Evolutionary conservation across 164 flowering plant genomes (phyloP), one percentile per base, ranked within the genome.

Genomic region (Euptelea pleiosperma): DNA sequence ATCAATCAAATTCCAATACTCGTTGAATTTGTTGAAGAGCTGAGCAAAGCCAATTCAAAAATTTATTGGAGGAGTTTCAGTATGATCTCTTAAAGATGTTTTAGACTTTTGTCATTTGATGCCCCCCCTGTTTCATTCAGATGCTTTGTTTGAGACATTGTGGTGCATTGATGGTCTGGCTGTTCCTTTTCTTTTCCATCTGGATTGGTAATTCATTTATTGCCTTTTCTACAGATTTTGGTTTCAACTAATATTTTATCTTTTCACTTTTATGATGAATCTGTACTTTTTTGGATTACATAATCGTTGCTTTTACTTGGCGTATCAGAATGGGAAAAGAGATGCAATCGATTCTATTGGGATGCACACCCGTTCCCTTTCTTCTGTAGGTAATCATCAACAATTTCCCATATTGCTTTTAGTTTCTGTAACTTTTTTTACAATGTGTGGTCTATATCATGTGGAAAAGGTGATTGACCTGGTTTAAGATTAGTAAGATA

Each of bases 371-470:
- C 51, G 41, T 12, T 18, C 3, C 47, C 31, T 75, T 55, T 68
- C 75, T 31, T 68, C 78, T 61, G 44, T 29, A 62, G 75, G 78
- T 75, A 75, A 53, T 6, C 0, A 48, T 11, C 48, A 34, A 18
- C 48, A 16, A 11, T 25, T 29, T 4, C 21, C 34, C 14, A 21
- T 39, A 10, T n/a, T 22, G 1, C 6, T 6, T 36, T 15, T 8
- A 5, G 21, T n/a, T 6, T 14, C 11, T 31, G 21, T 25, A 14
- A 6, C 9, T 25, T 6, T 29, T 46, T 48, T 43, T 25, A 21
- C 19, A 9, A 5, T 2, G 7, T 52, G 31, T 14, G 9, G n/a
- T 4, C 11, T 40, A 8, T 4, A 8, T 3, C 18, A 3, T 40
- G 3, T 4, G 18, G 3, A 40, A 40, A 8, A 8, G 11, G 6